A percentile compares a stretch with the other conserved stretches of the same genome.
Evolutionary conservation across 1,284 basidiomycete genomes (phyloP).

Genomic region (Fomitopsis pinicola): DNA sequence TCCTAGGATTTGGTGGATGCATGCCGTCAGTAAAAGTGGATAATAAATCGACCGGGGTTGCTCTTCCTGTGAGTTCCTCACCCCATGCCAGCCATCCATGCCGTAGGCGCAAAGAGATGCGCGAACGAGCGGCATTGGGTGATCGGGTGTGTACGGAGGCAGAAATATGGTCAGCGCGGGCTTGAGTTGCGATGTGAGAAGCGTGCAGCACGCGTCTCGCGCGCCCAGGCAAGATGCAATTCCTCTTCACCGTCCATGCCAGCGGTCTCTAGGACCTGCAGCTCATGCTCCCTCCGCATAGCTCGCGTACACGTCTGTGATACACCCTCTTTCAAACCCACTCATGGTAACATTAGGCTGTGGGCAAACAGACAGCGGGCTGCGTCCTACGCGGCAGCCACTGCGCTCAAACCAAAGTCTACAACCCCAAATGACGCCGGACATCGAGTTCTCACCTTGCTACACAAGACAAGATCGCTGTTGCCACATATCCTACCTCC

Average conservation of each 20-base stretch:
- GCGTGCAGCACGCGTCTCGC: not conserved
- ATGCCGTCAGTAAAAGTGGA: not conserved
- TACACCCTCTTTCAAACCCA: too few relatives aligned
- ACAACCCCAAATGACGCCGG: slow-evolving; percentile 3
- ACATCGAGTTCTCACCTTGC: slow-evolving; percentile 24
- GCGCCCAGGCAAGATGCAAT: not conserved
- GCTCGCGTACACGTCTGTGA: not conserved
- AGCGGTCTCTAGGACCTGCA: slow-evolving; percentile 1
- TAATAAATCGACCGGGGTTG: too few relatives aligned
- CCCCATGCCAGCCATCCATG: too few relatives aligned
- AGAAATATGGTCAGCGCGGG: not conserved
- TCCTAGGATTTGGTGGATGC: not conserved
- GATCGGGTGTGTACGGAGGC: not conserved
- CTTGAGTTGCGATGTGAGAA: not conserved
- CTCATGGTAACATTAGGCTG: not conserved
- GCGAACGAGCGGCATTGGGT: not conserved
- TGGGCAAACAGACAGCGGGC: slow-evolving; percentile 6
- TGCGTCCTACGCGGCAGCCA: slow-evolving; percentile 8
- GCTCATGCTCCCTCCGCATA: not conserved
- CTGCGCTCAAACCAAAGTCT: not conserved
- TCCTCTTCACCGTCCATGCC: not conserved
- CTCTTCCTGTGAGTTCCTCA: too few relatives aligned
- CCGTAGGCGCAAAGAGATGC: too few relatives aligned
- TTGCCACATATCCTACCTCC: slow-evolving; percentile 35
- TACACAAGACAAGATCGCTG: slow-evolving; percentile 38